phyloP scores from a whole-genome alignment of 345 rosid genomes.

The Ricinus communis region DNA sequence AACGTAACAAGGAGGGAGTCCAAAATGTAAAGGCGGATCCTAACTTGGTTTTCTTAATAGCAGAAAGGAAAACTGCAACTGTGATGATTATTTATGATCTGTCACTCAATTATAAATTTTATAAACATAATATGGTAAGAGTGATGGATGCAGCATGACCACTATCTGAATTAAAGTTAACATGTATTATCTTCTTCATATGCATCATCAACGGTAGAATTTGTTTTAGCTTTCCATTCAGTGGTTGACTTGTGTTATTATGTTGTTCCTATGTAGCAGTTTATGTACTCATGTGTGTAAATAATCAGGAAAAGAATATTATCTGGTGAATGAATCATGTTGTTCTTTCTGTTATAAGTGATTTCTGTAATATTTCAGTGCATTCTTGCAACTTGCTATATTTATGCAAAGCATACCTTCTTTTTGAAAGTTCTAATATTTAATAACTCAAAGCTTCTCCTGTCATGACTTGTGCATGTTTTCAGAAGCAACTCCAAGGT shows the following conservation, averaged over 20 bases:
- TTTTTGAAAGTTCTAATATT: neutral
- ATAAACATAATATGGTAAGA: no score
- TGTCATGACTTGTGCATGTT: conserved; percentile 1
- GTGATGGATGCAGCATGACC: no score
- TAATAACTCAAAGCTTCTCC: neutral
- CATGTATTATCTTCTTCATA: neutral
- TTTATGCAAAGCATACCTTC: neutral
- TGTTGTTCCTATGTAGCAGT: neutral
- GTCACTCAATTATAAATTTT: no score
- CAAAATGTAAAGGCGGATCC: no score
- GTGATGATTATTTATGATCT: no score
- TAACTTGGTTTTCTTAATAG: no score
- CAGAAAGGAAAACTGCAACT: no score
- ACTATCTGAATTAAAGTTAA: no score
- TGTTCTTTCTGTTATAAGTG: neutral
- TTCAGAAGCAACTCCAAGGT: conserved; percentile 38
- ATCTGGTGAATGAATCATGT: neutral
- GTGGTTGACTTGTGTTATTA: neutral
- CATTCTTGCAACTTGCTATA: neutral
- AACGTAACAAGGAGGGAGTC: no score
- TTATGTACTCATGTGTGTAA: neutral
- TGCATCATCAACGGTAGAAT: neutral
- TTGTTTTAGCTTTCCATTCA: neutral
- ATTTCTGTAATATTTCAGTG: neutral
- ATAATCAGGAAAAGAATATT: neutral